These are phyloP conservation scores for Podospora conica DNA, from an alignment of 495 filamentous ascomycete species.

Conservation along the genomic window DNA sequence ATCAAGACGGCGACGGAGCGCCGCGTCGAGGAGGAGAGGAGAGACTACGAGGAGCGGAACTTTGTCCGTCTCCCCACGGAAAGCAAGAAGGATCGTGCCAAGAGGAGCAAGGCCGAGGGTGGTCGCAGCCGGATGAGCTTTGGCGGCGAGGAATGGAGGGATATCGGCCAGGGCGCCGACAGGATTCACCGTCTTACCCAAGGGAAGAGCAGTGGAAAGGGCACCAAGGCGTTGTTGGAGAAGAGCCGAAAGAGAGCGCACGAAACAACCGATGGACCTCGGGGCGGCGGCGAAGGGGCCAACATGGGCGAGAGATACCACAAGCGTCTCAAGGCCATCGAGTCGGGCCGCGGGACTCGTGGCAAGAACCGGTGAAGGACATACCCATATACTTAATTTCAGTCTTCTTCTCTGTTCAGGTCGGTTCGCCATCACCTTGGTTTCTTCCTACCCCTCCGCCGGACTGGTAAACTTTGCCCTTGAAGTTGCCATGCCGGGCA, in stretches of 20 bases:
- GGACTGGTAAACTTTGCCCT: conserved; percentile 65
- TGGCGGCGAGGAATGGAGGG: conserved; percentile 81
- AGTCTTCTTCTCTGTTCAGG: background rate
- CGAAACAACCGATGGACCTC: conserved; percentile 51
- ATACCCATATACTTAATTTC: background rate
- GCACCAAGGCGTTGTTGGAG: conserved; percentile 58
- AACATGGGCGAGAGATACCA: conserved; percentile 65
- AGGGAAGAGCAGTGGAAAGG: conserved; percentile 47
- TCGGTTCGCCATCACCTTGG: no score
- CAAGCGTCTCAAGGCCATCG: conserved; percentile 65
- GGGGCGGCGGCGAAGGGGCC: conserved; percentile 45
- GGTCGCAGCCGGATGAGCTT: conserved; percentile 48
- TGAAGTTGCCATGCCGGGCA: conserved; percentile 60
- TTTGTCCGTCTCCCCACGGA: conserved; percentile 75
- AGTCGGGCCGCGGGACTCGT: conserved; percentile 49
- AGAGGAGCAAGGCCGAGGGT: conserved; percentile 40
- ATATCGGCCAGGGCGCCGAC: conserved; percentile 71
- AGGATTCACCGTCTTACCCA: conserved; percentile 66
- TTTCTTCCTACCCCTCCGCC: no score
- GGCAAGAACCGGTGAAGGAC: conserved; percentile 33
- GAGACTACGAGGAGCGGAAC: conserved; percentile 79
- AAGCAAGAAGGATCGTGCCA: conserved; percentile 67
- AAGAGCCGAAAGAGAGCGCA: conserved; percentile 71
- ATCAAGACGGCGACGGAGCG: conserved; percentile 65
- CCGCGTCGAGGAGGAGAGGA: conserved; percentile 62